phyloP scores from a whole-genome alignment of 1,284 basidiomycete species.

The Entoloma clypeatum region DNA sequence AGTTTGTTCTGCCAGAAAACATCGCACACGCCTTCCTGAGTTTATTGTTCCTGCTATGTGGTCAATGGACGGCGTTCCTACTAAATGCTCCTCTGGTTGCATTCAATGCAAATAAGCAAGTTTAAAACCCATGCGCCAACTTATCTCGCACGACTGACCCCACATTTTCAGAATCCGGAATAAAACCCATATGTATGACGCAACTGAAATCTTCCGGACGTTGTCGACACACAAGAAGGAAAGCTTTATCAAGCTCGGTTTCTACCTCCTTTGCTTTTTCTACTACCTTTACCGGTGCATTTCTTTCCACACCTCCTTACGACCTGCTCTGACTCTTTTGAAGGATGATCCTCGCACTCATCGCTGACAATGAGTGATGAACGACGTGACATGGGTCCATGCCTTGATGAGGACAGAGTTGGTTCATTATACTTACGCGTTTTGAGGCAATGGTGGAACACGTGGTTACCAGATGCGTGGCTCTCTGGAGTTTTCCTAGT shows the following conservation, averaged over 20 bases:
- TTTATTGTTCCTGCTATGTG: constrained; percentile 84
- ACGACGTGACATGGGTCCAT: constrained; percentile 3
- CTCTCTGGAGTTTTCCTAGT: no score
- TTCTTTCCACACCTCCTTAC: no score
- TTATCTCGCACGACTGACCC: constrained; percentile 5
- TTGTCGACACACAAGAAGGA: constrained; percentile 95
- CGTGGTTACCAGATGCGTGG: constrained; percentile 6
- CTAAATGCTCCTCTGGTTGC: constrained; percentile 89
- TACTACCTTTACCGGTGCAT: constrained; percentile 90
- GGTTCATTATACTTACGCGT: constrained; percentile 9
- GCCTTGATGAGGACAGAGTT: constrained; percentile 8
- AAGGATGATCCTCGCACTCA: constrained; percentile 40
- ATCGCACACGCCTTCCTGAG: constrained; percentile 91
- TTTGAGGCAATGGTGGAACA: constrained; percentile 4
- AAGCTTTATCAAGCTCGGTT: constrained; percentile 93
- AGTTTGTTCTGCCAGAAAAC: constrained; percentile 99
- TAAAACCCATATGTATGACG: constrained; percentile 98
- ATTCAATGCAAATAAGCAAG: constrained; percentile 94
- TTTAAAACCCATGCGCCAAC: constrained; percentile 15
- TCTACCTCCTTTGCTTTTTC: constrained; percentile 94
- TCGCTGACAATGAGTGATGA: constrained; percentile 68
- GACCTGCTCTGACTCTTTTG: no score
- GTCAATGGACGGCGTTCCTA: constrained; percentile 94
- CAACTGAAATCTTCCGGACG: constrained; percentile 98
- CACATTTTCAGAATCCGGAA: constrained; percentile 70